These are phyloP conservation scores for Fusarium sp. DNA, from an alignment of 2,329 filamentous ascomycete species.

Conservation along the genomic window DNA sequence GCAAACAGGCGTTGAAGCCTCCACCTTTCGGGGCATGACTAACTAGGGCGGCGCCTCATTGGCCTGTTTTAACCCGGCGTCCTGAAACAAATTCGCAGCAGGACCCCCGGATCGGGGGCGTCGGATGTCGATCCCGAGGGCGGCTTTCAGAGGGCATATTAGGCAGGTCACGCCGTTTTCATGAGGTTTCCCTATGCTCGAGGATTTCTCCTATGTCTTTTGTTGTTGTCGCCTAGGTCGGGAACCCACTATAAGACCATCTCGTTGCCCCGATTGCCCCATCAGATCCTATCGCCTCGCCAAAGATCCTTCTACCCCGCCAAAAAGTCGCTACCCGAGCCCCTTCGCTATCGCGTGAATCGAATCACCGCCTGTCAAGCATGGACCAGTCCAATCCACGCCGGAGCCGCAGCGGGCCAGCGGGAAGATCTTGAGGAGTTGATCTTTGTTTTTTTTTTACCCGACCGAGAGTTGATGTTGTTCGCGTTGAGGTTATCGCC, in stretches of 20 bases:
- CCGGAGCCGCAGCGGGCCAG: neutral
- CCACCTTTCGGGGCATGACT: neutral
- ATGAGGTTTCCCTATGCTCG: neutral
- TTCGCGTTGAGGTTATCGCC: neutral
- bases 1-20: neutral
- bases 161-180: neutral
- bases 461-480: neutral
- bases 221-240: neutral
- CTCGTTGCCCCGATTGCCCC: neutral
- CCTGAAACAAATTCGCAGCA: constrained; percentile 3
- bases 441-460: neutral
- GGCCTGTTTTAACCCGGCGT: neutral
- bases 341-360: neutral
- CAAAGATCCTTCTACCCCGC: constrained; percentile 1
- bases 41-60: neutral
- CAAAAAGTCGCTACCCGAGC: neutral
- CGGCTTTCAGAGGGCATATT: neutral
- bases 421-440: neutral
- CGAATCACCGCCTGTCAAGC: neutral
- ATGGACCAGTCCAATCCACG: neutral
- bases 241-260: neutral
- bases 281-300: neutral
- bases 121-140: constrained; percentile 11
- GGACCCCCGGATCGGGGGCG: neutral
- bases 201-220: neutral